Base-by-base conservation (phyloP, 345 rosid species). In the Populus euphratica region DNA sequence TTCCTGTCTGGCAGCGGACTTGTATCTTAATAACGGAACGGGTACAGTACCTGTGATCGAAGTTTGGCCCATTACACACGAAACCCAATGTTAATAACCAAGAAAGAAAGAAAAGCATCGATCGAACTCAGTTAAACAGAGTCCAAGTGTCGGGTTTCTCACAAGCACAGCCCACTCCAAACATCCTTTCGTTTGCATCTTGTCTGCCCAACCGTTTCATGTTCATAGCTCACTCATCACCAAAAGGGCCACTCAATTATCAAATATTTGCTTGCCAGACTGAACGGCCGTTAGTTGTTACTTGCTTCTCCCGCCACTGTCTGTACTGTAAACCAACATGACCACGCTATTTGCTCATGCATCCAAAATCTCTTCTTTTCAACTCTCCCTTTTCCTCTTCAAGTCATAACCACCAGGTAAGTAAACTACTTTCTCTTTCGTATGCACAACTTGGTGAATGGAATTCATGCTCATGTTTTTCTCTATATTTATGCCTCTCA, bases 221-320 rank as follows among this genome's bases (percentile, higher is more conserved):
- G 0, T 12, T 41, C 44, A 41, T 41, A 10, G 3, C 12, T 4
- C 63, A 56, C 29, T 56, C 64, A 3, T n/a, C 64, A 23, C 16
- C 27, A 23, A 59, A 23, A 59, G 6, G 64, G 64, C 29, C 16
- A 59, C 29, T 56, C 64, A 23, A n/a, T 11, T 1, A 8, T 56
- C 27, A 3, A 56, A n/a, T 29, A 74, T 65, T 44, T 44, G 62
- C 44, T 62, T 16, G 1, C 59, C 10, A 74, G 33, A 44, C 36
- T 31, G 77, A 65, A 65, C 62, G 77, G 77, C 20, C 31, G 35
- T 21, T 18, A 65, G 39, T 31, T 63, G 36, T 8, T 27, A 13
- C 47, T 56, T 35, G 31, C 31, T 63, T 4, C 77, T 74, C 77
- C 77, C 70, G 77, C 77, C 70, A 74, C 18, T 65, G 69, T 43